Percentiles rank a stretch among this genome's conserved stretches.
Conservation (phyloP, 345 rosid species). For the Garcia nutans region DNA sequence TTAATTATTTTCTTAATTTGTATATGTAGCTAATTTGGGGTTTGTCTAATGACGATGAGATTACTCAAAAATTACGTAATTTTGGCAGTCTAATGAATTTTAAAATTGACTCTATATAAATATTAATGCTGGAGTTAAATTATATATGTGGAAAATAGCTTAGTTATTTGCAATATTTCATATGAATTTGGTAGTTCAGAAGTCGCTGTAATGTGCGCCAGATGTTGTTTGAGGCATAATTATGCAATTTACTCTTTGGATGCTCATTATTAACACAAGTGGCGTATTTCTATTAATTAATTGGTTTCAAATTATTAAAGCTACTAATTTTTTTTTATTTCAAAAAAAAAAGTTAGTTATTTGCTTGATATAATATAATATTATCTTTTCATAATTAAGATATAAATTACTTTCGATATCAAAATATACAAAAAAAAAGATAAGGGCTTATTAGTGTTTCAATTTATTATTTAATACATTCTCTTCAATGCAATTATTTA, state of each 20-base stretch:
- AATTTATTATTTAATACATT: too few relatives aligned
- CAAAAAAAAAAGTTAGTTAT: too few relatives aligned
- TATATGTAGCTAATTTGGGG: too few relatives aligned
- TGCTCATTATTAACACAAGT: slow-evolving; percentile 30
- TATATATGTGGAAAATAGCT: slow-evolving; percentile 14
- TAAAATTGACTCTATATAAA: background rate
- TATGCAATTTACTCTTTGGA: slow-evolving; percentile 22
- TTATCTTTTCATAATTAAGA: too few relatives aligned
- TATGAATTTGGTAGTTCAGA: slow-evolving; percentile 36
- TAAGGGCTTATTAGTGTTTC: too few relatives aligned
- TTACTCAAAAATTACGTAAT: slow-evolving; percentile 41
- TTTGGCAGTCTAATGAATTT: slow-evolving; percentile 2
- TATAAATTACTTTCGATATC: too few relatives aligned
- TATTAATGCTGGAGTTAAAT: slow-evolving; percentile 16
- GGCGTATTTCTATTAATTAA: slow-evolving; percentile 20
- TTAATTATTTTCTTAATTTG: too few relatives aligned
- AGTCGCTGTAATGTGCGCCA: slow-evolving; percentile 41
- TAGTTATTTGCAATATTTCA: slow-evolving; percentile 13
- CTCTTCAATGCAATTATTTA: too few relatives aligned
- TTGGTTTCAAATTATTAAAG: background rate
- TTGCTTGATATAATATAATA: too few relatives aligned
- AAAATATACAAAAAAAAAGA: too few relatives aligned
- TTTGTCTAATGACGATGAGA: slow-evolving; percentile 40
- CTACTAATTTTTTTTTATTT: too few relatives aligned
- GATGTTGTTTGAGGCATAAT: slow-evolving; percentile 28